Conservation (phyloP, 164 flowering plant species). For the Santalum album region DNA sequence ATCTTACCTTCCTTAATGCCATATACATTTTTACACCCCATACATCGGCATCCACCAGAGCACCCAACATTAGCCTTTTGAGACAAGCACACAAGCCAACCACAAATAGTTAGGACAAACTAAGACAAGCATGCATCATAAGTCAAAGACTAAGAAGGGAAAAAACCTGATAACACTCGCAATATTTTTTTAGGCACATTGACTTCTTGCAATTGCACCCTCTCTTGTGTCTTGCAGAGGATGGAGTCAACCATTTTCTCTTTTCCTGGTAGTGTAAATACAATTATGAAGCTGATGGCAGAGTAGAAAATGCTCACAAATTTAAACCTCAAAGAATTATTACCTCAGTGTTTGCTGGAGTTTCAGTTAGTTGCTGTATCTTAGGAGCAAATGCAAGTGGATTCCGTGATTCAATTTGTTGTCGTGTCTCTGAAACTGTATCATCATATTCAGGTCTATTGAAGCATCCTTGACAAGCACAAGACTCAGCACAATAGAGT, state of each 20-base stretch:
- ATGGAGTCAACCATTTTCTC: slow-evolving; percentile 29
- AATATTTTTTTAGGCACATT: slow-evolving; percentile 71
- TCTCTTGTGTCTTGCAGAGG: slow-evolving; percentile 72
- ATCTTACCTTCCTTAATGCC: slow-evolving; percentile 64
- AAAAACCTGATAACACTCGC: slow-evolving; percentile 80
- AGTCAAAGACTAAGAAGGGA: not conserved
- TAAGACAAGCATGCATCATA: not conserved
- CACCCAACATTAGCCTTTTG: slow-evolving; percentile 52
- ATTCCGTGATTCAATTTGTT: slow-evolving; percentile 65
- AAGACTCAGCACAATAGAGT: slow-evolving; percentile 54
- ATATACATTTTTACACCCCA: slow-evolving; percentile 41
- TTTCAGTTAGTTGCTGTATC: slow-evolving; percentile 19
- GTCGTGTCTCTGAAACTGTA: slow-evolving; percentile 45
- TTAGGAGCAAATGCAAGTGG: slow-evolving; percentile 88
- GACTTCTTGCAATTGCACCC: slow-evolving; percentile 94
- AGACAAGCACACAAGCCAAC: not conserved
- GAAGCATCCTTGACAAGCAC: slow-evolving; percentile 72
- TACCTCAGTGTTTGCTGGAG: slow-evolving; percentile 33
- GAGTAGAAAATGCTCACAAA: not conserved
- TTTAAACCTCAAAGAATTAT: not conserved
- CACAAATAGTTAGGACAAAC: slow-evolving; percentile 1
- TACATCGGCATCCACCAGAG: slow-evolving; percentile 46
- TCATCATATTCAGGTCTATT: slow-evolving; percentile 66
- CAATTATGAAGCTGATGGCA: not conserved
- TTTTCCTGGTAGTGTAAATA: slow-evolving; percentile 34